A percentile compares a stretch with the other conserved stretches of the same genome.
These are phyloP conservation scores for Zymoseptoria brevis DNA, from an alignment of 2,329 filamentous ascomycete genomes.

Conservation along the genomic window DNA sequence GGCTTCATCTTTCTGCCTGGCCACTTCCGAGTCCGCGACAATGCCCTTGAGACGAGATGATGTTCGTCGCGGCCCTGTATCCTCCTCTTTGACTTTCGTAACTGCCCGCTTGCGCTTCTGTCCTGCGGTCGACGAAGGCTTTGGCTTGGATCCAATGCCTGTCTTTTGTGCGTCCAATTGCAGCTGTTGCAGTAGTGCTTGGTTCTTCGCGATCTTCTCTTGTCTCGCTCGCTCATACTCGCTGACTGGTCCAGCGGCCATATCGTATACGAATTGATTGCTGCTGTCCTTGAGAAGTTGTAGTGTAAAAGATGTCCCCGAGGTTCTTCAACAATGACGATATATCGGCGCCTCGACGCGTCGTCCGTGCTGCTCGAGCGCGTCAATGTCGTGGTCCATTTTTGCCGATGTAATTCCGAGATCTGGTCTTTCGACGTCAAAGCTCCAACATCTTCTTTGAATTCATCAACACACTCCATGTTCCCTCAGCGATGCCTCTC, in stretches of 20 bases:
- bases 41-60: slow-evolving; percentile 57
- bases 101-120: slow-evolving; percentile 34
- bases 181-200: slow-evolving; percentile 71
- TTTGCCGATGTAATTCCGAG: background rate
- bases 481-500: background rate
- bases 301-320: no score
- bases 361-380: no score
- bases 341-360: background rate
- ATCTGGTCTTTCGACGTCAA: background rate
- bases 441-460: background rate
- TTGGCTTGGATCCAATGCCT: slow-evolving; percentile 55
- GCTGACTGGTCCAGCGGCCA: slow-evolving; percentile 46
- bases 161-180: slow-evolving; percentile 60
- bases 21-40: slow-evolving; percentile 58
- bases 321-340: background rate
- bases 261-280: background rate
- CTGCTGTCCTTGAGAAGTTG: background rate
- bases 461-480: background rate
- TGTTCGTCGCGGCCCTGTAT: slow-evolving; percentile 48
- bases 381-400: background rate
- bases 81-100: slow-evolving; percentile 49
- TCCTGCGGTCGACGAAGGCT: slow-evolving; percentile 36
- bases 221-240: slow-evolving; percentile 79
- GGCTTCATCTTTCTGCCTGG: slow-evolving; percentile 61
- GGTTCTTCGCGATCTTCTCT: slow-evolving; percentile 80